Evolutionary conservation across 768 basidiomycete species (phyloP), one percentile per base, ranked within the genome.

Genomic region (Lactarius deliciosus): DNA sequence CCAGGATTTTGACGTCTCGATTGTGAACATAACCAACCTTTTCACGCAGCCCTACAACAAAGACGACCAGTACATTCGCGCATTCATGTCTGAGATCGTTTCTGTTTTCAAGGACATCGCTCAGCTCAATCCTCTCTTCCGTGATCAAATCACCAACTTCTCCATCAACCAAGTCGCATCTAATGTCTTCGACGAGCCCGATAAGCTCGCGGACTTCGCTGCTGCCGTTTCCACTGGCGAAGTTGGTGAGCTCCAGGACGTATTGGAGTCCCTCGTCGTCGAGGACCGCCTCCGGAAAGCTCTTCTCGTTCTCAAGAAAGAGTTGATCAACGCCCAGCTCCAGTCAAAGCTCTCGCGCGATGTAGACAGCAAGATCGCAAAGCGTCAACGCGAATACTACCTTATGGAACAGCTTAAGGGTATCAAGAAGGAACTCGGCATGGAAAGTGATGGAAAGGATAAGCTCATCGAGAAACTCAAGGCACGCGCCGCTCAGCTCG

Each of bases 101-200:
- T 90, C 91, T 55, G 94, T 96, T 45, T 98, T 98, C 86, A 98
- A 98, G 81, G 96, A 98, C 74, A 97, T 98, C 66, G 96, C 96
- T 0, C 93, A 96, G 75, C 84, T 98, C 53, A 96, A 97, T 77
- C 95, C 95, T 2, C 86, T 98, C 70, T 98, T 98, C 88, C 91
- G 96, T 53, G 96, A 98, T 80, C 96, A 98, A 75, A 96, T 98
- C 71, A 94, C 95, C 69, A 94, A 94, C 75, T 97, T 97, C 77
- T 91, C 91, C 18, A 94, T 96, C 77, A 90, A 91, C 75, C 94
- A 96, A 75, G 86, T 93, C 63, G 90, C 94, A 2, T 85, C 90
- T 10, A 97, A 94, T 77, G 91, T 97, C 63, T 98, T 98, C 72
- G 95, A 98, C 73, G 96, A 98, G 73, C 96, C 96, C 0, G 95